phyloP scores from a whole-genome alignment of 2,329 filamentous ascomycete genomes.

The Fusarium sp. region DNA sequence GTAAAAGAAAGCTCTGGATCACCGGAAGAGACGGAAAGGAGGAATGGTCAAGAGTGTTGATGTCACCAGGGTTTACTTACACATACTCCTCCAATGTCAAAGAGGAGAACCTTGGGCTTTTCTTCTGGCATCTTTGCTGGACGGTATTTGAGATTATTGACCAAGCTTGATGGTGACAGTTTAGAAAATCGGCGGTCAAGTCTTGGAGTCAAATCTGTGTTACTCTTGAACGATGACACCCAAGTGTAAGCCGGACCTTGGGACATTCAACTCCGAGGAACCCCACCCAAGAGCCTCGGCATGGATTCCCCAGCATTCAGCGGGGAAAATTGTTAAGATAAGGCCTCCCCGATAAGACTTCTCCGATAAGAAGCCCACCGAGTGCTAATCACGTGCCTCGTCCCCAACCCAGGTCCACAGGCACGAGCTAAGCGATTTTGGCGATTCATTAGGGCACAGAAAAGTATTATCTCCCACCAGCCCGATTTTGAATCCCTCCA shows the following conservation, averaged over 20 bases:
- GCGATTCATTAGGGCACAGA: constrained; percentile 54
- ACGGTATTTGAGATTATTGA: background rate
- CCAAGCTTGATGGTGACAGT: background rate
- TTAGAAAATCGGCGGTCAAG: constrained; percentile 41
- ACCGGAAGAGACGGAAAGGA: background rate
- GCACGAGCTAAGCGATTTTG: constrained; percentile 37
- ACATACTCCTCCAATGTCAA: constrained; percentile 97
- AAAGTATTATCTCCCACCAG: constrained; percentile 53
- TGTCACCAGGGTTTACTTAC: constrained; percentile 67
- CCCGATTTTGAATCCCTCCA: constrained; percentile 44
- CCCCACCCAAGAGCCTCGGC: constrained; percentile 39
- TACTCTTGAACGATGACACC: background rate
- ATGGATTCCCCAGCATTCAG: constrained; percentile 29
- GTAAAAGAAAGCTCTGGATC: background rate
- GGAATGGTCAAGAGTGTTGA: background rate
- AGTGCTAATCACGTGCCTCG: constrained; percentile 57
- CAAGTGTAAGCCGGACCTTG: background rate
- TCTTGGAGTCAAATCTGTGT: background rate
- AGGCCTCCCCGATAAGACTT: background rate
- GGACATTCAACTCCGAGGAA: constrained; percentile 9
- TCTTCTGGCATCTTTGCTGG: constrained; percentile 40
- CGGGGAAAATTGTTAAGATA: constrained; percentile 20
- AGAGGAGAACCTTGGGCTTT: constrained; percentile 81
- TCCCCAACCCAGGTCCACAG: constrained; percentile 54
- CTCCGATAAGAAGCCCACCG: too few species aligned